These are phyloP conservation scores for Cryptosporidium viatorum DNA, from an alignment of 169 alveolate species.

Conservation along the genomic window DNA sequence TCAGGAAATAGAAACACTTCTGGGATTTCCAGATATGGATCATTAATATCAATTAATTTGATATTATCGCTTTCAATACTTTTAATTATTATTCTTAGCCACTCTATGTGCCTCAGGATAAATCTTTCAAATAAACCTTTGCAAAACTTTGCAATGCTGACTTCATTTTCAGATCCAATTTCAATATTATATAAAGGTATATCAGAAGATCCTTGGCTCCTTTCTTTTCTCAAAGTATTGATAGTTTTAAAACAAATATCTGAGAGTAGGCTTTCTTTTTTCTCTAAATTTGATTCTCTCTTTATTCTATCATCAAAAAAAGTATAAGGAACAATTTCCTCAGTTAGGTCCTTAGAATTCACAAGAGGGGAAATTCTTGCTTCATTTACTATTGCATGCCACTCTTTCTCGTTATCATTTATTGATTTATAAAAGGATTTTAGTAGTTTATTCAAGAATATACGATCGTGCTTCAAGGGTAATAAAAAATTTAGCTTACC, in stretches of 20 bases:
- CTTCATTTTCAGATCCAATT: constrained; percentile 44
- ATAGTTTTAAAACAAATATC: constrained; percentile 42
- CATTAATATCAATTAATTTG: constrained; percentile 24
- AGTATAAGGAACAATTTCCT: constrained; percentile 25
- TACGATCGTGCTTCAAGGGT: constrained; percentile 37
- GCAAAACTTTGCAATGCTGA: constrained; percentile 50
- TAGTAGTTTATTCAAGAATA: constrained; percentile 3
- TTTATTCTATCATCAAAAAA: constrained; percentile 17
- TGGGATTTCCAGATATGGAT: constrained; percentile 58
- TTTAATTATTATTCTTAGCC: constrained; percentile 26
- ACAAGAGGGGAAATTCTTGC: constrained; percentile 71
- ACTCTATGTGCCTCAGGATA: constrained; percentile 47
- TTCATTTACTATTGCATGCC: constrained; percentile 55
- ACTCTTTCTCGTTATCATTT: constrained; percentile 23
- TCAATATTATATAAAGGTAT: constrained; percentile 36
- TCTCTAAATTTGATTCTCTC: constrained; percentile 10
- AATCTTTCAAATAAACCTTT: constrained; percentile 52
- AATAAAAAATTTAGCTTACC: constrained; percentile 22
- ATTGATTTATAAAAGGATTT: constrained; percentile 37
- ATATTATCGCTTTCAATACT: constrained; percentile 29
- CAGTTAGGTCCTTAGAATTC: constrained; percentile 7
- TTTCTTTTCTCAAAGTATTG: constrained; percentile 7
- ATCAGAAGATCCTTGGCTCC: constrained; percentile 34
- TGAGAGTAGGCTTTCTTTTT: constrained; percentile 26
- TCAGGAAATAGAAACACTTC: constrained; percentile 60